Percentiles rank a stretch among this genome's conserved stretches.
phyloP scores from a whole-genome alignment of 2,329 filamentous ascomycete species.

The Helminthosporium solani region DNA sequence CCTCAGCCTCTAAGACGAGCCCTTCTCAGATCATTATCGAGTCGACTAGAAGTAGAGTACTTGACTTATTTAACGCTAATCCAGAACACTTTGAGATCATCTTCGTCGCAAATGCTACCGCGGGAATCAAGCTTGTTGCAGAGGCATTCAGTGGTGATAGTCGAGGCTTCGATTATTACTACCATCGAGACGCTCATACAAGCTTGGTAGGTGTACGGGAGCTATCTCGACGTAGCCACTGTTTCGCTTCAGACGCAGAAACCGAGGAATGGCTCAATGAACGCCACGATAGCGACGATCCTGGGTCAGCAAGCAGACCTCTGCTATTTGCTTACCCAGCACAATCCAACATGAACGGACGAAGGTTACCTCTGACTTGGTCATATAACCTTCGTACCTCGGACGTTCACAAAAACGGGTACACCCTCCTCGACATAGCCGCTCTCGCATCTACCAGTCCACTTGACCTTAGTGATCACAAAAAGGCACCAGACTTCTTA shows the following conservation, averaged over 20 bases:
- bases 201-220: slow-evolving; percentile 79
- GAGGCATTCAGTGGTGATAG: slow-evolving; percentile 69
- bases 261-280: slow-evolving; percentile 65
- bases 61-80: slow-evolving; percentile 78
- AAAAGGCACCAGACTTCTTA: slow-evolving; percentile 73
- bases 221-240: slow-evolving; percentile 62
- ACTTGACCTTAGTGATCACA: slow-evolving; percentile 58
- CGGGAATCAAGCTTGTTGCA: slow-evolving; percentile 79
- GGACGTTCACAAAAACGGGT: slow-evolving; percentile 51
- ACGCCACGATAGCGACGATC: not conserved
- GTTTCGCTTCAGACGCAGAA: slow-evolving; percentile 62
- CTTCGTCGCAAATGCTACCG: slow-evolving; percentile 92
- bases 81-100: slow-evolving; percentile 80
- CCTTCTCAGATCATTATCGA: slow-evolving; percentile 60
- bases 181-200: slow-evolving; percentile 82
- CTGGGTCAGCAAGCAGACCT: slow-evolving; percentile 16
- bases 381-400: slow-evolving; percentile 18
- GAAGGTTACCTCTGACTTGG: slow-evolving; percentile 69
- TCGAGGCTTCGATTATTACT: slow-evolving; percentile 73
- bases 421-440: slow-evolving; percentile 70
- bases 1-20: slow-evolving; percentile 59
- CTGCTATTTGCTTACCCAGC: slow-evolving; percentile 75
- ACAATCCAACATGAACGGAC: slow-evolving; percentile 90
- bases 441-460: slow-evolving; percentile 64
- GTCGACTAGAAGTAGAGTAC: slow-evolving; percentile 43